Base-by-base conservation (phyloP, 2,329 filamentous ascomycete genomes). In the Alternaria postmessia region DNA sequence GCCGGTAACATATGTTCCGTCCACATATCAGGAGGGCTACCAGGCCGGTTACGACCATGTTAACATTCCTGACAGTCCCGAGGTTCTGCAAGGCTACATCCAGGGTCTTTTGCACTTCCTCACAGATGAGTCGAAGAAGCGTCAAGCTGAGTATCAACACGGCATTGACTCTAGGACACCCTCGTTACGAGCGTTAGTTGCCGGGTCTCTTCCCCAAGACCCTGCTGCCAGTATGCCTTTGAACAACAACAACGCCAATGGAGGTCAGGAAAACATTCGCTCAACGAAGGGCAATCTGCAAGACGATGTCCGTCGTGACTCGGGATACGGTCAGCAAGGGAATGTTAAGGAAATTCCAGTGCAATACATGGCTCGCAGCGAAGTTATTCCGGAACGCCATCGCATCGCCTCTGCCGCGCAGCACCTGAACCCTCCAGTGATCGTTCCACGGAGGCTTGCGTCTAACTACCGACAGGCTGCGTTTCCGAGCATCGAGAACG, bases 11-110 rank as follows among this genome's bases (percentile, higher is more conserved):
- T 68, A 75, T 51, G 61, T 70, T 12, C 71, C 72, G 16, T 70
- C 69, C 9, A 78, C 75, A n/a, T 78, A 75, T 36, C 76, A 78
- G 54, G 75, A 78, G 54, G 76, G 75, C 1, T 78, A 72, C n/a
- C 76, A 78, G 55, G 75, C 75, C 18, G 76, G 76, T 12, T 73
- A 75, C n/a, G 69, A 75, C 39, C 76, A 77, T 44, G 56, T 73
- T 39, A 75, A 73, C 14, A 71, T 78, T 54, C 72, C 75, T 9
- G 70, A 72, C 44, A 70, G 59, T 36, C 61, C 64, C 2, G 76
- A 77, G 24, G 73, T 77, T n/a, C 51, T 78, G 24, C 69, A 72
- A 49, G 76, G 76, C 3, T 77, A 72, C 54, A 63, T 74, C 8
- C 73, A 77, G 53, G 76, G 76, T 41, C 67, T 78, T 20, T 30